phyloP scores from a whole-genome alignment of 2,329 filamentous ascomycete genomes.

The Cytospora piceae region DNA sequence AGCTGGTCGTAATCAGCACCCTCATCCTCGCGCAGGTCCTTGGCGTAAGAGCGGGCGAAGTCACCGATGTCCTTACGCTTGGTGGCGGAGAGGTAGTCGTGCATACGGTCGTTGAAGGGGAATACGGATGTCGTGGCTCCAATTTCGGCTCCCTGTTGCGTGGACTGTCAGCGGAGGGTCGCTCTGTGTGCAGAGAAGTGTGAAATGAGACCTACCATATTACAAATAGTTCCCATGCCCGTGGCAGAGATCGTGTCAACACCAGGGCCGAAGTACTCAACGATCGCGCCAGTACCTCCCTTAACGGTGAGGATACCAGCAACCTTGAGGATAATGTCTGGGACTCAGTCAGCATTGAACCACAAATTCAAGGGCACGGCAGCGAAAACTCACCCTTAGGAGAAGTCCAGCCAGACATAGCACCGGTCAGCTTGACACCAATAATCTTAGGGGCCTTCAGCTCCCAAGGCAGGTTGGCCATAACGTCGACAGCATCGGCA shows the following conservation, averaged over 20 bases:
- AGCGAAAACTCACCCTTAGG: slow-evolving; percentile 73
- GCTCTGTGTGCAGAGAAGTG: too few relatives aligned
- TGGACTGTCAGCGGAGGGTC: too few relatives aligned
- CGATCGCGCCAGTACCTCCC: slow-evolving; percentile 91
- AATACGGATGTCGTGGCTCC: slow-evolving; percentile 92
- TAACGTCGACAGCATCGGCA: slow-evolving; percentile 97
- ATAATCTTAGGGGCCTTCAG: slow-evolving; percentile 97
- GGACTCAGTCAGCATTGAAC: slow-evolving; percentile 6
- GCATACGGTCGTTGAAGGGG: slow-evolving; percentile 98
- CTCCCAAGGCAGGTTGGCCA: slow-evolving; percentile 97
- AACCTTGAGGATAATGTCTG: slow-evolving; percentile 96
- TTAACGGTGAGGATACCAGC: slow-evolving; percentile 97
- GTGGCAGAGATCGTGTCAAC: slow-evolving; percentile 76
- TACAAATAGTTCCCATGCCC: slow-evolving; percentile 82
- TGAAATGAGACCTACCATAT: slow-evolving; percentile 57
- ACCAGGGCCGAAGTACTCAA: slow-evolving; percentile 74
- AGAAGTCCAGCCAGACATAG: slow-evolving; percentile 87
- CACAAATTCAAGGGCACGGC: background rate
- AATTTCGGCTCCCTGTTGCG: slow-evolving; percentile 61
- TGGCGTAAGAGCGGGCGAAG: slow-evolving; percentile 81
- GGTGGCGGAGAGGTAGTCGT: slow-evolving; percentile 90
- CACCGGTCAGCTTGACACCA: slow-evolving; percentile 90
- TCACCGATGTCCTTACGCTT: slow-evolving; percentile 91
- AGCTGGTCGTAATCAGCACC: slow-evolving; percentile 94
- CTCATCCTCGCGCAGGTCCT: slow-evolving; percentile 85